Conservation (phyloP, 2,329 filamentous ascomycete genomes). For the Periconia sp. region DNA sequence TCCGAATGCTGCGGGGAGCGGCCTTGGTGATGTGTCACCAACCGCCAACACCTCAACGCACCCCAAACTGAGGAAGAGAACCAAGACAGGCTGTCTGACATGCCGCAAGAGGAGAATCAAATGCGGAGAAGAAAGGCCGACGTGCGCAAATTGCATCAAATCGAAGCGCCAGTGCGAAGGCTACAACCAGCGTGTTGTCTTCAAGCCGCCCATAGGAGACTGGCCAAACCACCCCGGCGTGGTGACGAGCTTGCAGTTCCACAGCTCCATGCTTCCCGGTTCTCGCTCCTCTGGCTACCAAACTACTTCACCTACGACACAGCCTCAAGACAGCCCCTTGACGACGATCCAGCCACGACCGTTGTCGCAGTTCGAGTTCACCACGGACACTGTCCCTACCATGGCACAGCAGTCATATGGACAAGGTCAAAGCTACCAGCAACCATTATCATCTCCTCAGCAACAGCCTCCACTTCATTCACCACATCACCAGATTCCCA, state of each 20-base stretch:
- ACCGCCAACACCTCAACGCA: constrained; percentile 27
- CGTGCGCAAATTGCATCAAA: constrained; percentile 84
- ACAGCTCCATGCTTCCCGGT: constrained; percentile 47
- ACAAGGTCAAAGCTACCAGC: constrained; percentile 34
- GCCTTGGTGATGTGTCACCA: constrained; percentile 37
- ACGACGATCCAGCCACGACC: constrained; percentile 37
- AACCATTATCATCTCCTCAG: constrained; percentile 38
- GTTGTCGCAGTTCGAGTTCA: constrained; percentile 34
- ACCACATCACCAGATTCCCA: constrained; percentile 36
- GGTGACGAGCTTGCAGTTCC: constrained; percentile 45
- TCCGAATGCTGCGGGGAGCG: constrained; percentile 23
- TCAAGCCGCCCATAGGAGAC: constrained; percentile 74
- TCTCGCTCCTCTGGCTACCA: constrained; percentile 17
- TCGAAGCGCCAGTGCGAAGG: constrained; percentile 85
- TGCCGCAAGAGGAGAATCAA: constrained; percentile 96
- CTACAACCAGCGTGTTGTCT: constrained; percentile 80
- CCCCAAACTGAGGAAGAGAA: constrained; percentile 59
- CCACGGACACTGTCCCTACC: constrained; percentile 20
- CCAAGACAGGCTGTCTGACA: constrained; percentile 92
- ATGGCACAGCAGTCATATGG: constrained; percentile 23
- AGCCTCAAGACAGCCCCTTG: constrained; percentile 26
- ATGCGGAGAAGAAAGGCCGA: constrained; percentile 88
- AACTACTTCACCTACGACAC: constrained; percentile 15
- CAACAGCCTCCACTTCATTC: constrained; percentile 38
- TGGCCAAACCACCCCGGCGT: constrained; percentile 47